Base-by-base conservation (phyloP, 345 rosid genomes). In the Arabis alpina region DNA sequence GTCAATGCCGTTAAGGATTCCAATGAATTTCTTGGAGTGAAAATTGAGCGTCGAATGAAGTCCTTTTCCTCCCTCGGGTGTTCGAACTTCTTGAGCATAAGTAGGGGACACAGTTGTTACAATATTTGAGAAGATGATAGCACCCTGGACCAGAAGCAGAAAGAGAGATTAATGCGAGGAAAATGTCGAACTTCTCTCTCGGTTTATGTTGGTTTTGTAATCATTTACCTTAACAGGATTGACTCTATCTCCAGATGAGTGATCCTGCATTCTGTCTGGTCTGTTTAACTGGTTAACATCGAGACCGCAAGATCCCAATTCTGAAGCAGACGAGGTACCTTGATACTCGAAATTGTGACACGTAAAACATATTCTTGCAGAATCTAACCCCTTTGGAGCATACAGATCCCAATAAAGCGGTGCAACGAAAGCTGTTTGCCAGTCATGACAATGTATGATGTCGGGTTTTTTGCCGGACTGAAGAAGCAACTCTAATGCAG, bases 391-490 rank as follows among this genome's bases (percentile, higher is more conserved):
- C 82, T 89, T 91, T 64, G 97, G 91, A 16, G 86, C 87, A 82
- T 93, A 93, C 40, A 93, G 63, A 61, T 93, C 97, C 98, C 98
- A 93, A 34, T 91, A 93, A 27, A 93, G 87, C 4, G 98, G 98
- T 40, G 98, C 97, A 66, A 94, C 89, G 80, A 94, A 94, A 70
- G 99, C 97, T 61, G 99, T 91, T 84, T 94, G 99, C 99, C 99
- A 94, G 77, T 94, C 99, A 71, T 94, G 99, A 78, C 97, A 94
- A 75, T 94, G 99, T 50, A 94, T 89, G 74, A 94, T 89, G 80
- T 94, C 97, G 1, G 99, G 99, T 77, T 80, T 88, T 80, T 94
- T 91, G 70, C 97, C 96, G 53, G 96, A 77, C 81, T 84, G 96
- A 73, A 85, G 87, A 76, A 94, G 89, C 81, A 91, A 80, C 83